phyloP scores from a whole-genome alignment of 768 basidiomycete species.

The Strobilomyces echinocephalus region DNA sequence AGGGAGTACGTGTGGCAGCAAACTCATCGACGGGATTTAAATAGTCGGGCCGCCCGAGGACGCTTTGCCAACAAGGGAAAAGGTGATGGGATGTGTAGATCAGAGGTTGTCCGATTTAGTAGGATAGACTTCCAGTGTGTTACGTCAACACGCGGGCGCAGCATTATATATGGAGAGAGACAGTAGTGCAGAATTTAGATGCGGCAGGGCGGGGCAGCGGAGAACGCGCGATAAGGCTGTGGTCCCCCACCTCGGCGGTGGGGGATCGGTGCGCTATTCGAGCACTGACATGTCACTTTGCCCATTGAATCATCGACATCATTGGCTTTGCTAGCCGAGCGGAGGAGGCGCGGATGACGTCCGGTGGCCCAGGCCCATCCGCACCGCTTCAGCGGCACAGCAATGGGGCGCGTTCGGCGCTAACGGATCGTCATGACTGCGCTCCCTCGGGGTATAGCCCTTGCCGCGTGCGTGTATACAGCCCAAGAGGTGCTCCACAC shows the following conservation, averaged over 20 bases:
- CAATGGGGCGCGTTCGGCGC: slow-evolving; percentile 1
- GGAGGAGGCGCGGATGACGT: slow-evolving; percentile 19
- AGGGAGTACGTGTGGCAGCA: slow-evolving; percentile 4
- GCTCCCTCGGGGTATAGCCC: slow-evolving; percentile 1
- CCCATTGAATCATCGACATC: background rate
- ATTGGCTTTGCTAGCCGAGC: background rate
- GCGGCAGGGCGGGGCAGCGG: slow-evolving; percentile 7
- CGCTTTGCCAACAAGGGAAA: slow-evolving; percentile 17
- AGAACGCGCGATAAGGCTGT: slow-evolving; percentile 18
- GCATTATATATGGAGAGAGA: slow-evolving; percentile 4
- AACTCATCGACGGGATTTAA: slow-evolving; percentile 18
- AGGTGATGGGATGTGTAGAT: slow-evolving; percentile 20
- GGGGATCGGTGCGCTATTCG: slow-evolving; percentile 2
- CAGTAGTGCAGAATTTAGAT: background rate
- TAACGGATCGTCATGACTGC: slow-evolving; percentile 1
- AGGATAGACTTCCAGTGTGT: slow-evolving; percentile 26
- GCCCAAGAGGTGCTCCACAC: background rate
- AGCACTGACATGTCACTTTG: background rate
- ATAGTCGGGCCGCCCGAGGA: slow-evolving; percentile 14
- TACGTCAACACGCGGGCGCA: slow-evolving; percentile 17
- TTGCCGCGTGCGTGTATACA: background rate
- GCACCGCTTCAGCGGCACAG: slow-evolving; percentile 26
- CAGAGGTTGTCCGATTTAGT: slow-evolving; percentile 15
- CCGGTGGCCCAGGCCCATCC: slow-evolving; percentile 8
- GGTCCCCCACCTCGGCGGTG: slow-evolving; percentile 15